These are phyloP conservation scores for Cunninghamia lanceolata DNA, from an alignment of 75 land plant species.

Conservation along the genomic window DNA sequence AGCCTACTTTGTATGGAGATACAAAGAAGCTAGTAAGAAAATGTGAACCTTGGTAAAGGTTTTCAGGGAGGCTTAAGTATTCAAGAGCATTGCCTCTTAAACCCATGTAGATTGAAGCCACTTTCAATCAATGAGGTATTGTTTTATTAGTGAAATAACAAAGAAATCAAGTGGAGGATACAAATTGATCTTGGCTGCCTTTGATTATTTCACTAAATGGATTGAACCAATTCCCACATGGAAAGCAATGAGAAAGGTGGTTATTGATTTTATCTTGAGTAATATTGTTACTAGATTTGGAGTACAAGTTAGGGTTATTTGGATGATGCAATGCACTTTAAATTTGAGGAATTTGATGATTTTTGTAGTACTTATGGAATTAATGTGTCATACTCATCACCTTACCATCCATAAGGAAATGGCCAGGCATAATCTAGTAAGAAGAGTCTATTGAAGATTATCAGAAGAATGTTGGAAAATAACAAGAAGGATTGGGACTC, in stretches of 20 bases:
- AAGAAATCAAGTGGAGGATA: background rate
- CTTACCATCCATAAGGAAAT: background rate
- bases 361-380: background rate
- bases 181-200: background rate
- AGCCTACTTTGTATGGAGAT: background rate
- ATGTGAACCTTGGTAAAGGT: background rate
- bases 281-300: background rate
- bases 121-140: background rate
- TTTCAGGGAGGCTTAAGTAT: background rate
- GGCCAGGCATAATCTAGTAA: background rate
- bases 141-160: background rate
- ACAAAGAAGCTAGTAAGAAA: background rate
- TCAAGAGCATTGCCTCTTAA: background rate
- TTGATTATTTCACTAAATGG: background rate
- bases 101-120: background rate
- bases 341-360: background rate
- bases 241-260: background rate
- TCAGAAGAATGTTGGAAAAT: background rate
- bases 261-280: background rate
- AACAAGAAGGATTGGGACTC: too few species aligned
- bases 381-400: background rate
- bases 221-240: background rate
- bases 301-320: background rate
- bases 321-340: background rate
- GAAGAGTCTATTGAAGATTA: background rate